Base-by-base conservation (phyloP, 1,139 yeast genomes). In the Insectozyma bohioensis region DNA sequence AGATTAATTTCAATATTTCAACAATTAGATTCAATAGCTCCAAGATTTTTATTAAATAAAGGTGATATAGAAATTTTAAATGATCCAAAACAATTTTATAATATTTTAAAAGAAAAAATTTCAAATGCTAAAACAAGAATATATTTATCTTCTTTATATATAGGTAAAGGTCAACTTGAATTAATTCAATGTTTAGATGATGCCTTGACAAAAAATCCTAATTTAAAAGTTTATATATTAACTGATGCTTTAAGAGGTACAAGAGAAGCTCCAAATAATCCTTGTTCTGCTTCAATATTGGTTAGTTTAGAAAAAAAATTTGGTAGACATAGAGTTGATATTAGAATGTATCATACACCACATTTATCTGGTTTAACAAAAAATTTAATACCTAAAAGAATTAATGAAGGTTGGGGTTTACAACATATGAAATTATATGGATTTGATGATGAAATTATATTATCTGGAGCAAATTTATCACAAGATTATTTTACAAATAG, bases 351-450 rank as follows among this genome's bases (percentile, higher is more conserved):
- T 56, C 95, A 85, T 47, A 92, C 98, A 0, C 98, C 99, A 0
- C 82, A 82, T 43, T 71, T 86, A 45, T 65, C 74, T 29, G 95
- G 95, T 0, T 52, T 85, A 38, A 72, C 76, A 37, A 79, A 80
- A 49, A 50, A 63, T 12, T 36, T 85, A 31, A 70, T 88, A 4
- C 98, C 99, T 0, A 82, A 75, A 38, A 70, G 98, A 42, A 70
- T 90, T 42, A 88, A 90, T 55, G 99, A 92, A 61, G 92, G 95
- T 6, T 75, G 74, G 62, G 99, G 99, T 0, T 68, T 92, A 34
- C 99, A 92, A 58, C 99, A 92, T 55, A 94, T 92, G 98, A 92
- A 92, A 57, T 72, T 94, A 24, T 92, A 92, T 54, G 98, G 98
- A 2, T 80, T 88, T 51, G 99, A 92, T 56, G 80, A 88, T 49